These are phyloP conservation scores for Isatis lusitanica DNA, from an alignment of 441 rosid genomes.

Conservation along the genomic window DNA sequence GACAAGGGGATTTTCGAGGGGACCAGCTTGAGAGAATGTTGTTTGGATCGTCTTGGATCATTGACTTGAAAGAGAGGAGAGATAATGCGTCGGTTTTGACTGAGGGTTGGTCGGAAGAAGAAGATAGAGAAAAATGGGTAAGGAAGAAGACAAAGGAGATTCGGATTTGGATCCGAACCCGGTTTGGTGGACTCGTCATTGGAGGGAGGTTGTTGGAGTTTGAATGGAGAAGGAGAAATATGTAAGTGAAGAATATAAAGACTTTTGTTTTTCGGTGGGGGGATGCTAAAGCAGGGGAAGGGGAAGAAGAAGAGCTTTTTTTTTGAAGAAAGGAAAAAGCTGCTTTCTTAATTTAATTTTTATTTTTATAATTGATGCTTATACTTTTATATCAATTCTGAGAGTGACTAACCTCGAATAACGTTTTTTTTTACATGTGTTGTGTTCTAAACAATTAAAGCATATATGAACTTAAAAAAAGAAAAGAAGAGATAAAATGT, in stretches of 20 bases:
- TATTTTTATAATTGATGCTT: conserved; percentile 8
- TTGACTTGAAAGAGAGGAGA: conserved; percentile 65
- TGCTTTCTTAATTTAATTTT: conserved; percentile 25
- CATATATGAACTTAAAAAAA: neutral
- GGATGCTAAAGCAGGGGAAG: conserved; percentile 37
- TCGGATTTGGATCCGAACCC: conserved; percentile 36
- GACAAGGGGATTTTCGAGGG: conserved; percentile 55
- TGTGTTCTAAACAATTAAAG: neutral
- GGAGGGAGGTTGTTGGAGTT: conserved; percentile 33
- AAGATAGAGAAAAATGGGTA: conserved; percentile 32
- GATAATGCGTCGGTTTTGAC: conserved; percentile 70
- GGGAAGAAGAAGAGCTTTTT: conserved; percentile 33
- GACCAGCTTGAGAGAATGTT: conserved; percentile 66
- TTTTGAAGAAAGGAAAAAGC: conserved; percentile 39
- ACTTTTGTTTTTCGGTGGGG: conserved; percentile 6
- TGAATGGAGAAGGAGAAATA: conserved; percentile 30
- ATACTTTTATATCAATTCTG: neutral
- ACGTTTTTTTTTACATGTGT: conserved; percentile 3
- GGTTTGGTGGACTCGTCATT: conserved; percentile 55
- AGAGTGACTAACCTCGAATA: conserved; percentile 7
- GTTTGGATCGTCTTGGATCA: conserved; percentile 66
- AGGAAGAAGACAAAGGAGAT: conserved; percentile 35
- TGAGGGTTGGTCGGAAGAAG: conserved; percentile 45
- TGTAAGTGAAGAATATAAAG: conserved; percentile 32
- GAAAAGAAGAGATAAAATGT: neutral